Evolutionary conservation across 2,329 filamentous ascomycete genomes (phyloP).

Genomic region (Cladophialophora carrionii): DNA sequence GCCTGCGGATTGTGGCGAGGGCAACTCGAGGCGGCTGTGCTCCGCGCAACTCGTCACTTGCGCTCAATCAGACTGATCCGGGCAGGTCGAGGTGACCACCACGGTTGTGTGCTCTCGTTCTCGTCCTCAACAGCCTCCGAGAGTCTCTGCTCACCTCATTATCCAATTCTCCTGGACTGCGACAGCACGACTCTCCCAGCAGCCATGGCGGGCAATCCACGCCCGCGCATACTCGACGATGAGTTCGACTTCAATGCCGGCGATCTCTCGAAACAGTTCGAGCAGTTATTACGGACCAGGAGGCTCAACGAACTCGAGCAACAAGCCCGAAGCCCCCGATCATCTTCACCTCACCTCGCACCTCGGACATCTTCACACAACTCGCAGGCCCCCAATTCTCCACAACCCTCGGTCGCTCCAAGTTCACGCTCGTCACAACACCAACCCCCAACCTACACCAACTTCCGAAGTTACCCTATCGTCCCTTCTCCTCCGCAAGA

Average conservation of each 20-base stretch:
- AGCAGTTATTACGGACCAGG: slow-evolving; percentile 82
- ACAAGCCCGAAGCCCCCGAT: slow-evolving; percentile 59
- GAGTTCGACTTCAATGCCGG: slow-evolving; percentile 68
- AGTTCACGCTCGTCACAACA: slow-evolving; percentile 45
- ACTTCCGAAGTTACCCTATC: slow-evolving; percentile 66
- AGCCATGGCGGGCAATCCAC: slow-evolving; percentile 29
- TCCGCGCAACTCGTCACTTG: slow-evolving; percentile 28
- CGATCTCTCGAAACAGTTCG: slow-evolving; percentile 80
- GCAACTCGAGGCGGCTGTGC: slow-evolving; percentile 32
- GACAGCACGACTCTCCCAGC: background rate
- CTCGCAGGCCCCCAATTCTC: slow-evolving; percentile 38
- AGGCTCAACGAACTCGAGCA: slow-evolving; percentile 81
- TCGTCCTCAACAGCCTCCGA: slow-evolving; percentile 6
- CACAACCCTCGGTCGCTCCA: slow-evolving; percentile 38
- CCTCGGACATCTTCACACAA: slow-evolving; percentile 32
- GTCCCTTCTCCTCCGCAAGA: slow-evolving; percentile 77
- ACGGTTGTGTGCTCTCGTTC: background rate
- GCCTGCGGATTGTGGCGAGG: slow-evolving; percentile 30
- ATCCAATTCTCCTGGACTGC: slow-evolving; percentile 14
- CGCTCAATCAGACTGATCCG: slow-evolving; percentile 13
- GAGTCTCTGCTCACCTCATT: slow-evolving; percentile 9
- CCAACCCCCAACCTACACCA: slow-evolving; percentile 61
- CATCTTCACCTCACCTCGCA: slow-evolving; percentile 31
- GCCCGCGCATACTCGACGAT: slow-evolving; percentile 38
- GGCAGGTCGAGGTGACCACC: slow-evolving; percentile 8